Base-by-base conservation (phyloP, 148 eudicot genomes). In the Persicaria maculosa region DNA sequence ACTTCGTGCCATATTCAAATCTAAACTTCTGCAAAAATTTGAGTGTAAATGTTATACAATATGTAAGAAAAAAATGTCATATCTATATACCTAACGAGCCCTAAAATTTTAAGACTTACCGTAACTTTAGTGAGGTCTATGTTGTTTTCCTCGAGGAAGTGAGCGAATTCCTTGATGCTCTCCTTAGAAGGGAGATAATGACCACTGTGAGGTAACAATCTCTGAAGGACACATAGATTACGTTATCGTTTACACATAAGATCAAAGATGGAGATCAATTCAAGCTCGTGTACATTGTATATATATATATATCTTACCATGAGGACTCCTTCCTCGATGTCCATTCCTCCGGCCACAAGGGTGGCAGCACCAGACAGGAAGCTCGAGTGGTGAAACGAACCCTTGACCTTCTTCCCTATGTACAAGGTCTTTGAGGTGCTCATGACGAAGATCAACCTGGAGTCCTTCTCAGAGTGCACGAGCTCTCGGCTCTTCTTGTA, bases 141-240 rank as follows among this genome's bases (percentile, higher is more conserved):
- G 70, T 84, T 75, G 82, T 93, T 88, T 62, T 93, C 98, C 79
- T 79, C 76, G 2, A 93, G 91, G 78, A 89, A 93, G 79, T 81
- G 79, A 9, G 89, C 81, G 81, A 93, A 89, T 74, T 91, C 98
- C 77, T 76, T 81, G 81, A 91, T 89, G 77, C 88, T 91, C 78
- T 93, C 94, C 75, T 91, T 94, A 2, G 98, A 91, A 4, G 98
- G 98, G 77, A 76, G 92, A 74, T 93, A 93, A 77, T 93, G 98
- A 43, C 98, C 98, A 31, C 98, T 93, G 76, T 91, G 89, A 36
- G 98, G 98, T 95, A 95, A 91, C 62, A 93, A 77, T 72, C 89
- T 93, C 97, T 92, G 86, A 62, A 82, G 69, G 76, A 31, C 40
- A 31, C 40, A 46, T 5, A 45, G 1, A 45, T 1, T 14, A 6